Conservation (phyloP, 495 filamentous ascomycete species). For the Pseudotulostoma volvatum region DNA sequence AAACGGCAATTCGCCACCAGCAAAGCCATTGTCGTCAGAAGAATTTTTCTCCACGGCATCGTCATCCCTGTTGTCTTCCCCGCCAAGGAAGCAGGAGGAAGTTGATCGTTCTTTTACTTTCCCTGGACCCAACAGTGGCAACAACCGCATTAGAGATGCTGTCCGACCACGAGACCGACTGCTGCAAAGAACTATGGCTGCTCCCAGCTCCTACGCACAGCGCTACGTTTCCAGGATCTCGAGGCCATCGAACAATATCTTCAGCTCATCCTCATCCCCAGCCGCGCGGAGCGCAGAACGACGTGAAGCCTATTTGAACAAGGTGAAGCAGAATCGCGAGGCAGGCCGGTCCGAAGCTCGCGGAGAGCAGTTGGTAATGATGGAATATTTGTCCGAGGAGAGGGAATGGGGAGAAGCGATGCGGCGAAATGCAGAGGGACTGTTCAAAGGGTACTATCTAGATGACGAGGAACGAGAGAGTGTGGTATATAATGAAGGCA, state of each 20-base stretch:
- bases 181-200: no score
- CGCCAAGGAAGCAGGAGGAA: no score
- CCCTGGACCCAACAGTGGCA: no score
- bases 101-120: no score
- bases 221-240: constrained; percentile 14
- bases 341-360: constrained; percentile 49
- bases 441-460: constrained; percentile 17
- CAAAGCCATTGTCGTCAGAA: no score
- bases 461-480: constrained; percentile 14
- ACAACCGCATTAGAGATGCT: no score
- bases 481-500: no score
- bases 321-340: constrained; percentile 56
- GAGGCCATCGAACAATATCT: constrained; percentile 7
- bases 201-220: constrained; percentile 2
- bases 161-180: constrained; percentile 2
- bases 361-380: constrained; percentile 54
- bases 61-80: no score
- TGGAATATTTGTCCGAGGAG: constrained; percentile 32
- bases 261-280: constrained; percentile 4
- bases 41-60: no score
- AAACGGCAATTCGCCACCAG: no score
- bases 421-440: constrained; percentile 16
- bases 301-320: constrained; percentile 53
- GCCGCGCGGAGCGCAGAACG: constrained; percentile 14
- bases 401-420: constrained; percentile 33